phyloP scores from a whole-genome alignment of 2,329 filamentous ascomycete genomes.

The Chaetothyriales sp. region DNA sequence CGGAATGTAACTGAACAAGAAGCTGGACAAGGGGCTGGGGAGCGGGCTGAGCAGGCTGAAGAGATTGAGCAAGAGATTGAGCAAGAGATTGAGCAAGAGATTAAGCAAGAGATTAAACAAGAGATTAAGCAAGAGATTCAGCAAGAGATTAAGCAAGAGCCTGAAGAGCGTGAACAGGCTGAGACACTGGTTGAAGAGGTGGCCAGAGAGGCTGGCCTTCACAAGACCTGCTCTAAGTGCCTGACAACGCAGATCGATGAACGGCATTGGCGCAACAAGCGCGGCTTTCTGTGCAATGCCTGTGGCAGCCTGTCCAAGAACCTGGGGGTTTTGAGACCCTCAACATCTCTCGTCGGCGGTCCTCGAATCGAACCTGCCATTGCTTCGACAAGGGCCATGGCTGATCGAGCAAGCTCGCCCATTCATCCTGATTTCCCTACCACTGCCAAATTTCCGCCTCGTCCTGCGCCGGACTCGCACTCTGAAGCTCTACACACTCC shows the following conservation, averaged over 20 bases:
- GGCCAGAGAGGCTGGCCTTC: not conserved
- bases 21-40: not conserved
- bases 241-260: not conserved
- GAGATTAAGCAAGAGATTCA: not conserved
- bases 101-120: not conserved
- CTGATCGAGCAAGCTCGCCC: not conserved
- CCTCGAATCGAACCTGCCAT: not conserved
- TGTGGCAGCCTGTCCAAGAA: not conserved
- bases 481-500: not conserved
- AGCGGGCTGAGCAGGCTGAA: slow-evolving; percentile 1
- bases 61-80: not conserved
- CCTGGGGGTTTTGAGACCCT: not conserved
- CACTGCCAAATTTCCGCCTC: not conserved
- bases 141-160: slow-evolving; percentile 1
- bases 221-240: not conserved
- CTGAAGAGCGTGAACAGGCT: not conserved
- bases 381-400: not conserved
- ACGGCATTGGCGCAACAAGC: not conserved
- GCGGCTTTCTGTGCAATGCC: not conserved
- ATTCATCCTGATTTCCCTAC: not conserved
- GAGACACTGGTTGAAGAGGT: too few species aligned
- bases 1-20: slow-evolving; percentile 1
- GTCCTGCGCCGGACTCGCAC: not conserved
- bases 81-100: not conserved
- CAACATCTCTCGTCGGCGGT: not conserved